A percentile compares a stretch with the other conserved stretches of the same genome.
Evolutionary conservation across 345 rosid species (phyloP).

Genomic region (Gossypium anomalum): DNA sequence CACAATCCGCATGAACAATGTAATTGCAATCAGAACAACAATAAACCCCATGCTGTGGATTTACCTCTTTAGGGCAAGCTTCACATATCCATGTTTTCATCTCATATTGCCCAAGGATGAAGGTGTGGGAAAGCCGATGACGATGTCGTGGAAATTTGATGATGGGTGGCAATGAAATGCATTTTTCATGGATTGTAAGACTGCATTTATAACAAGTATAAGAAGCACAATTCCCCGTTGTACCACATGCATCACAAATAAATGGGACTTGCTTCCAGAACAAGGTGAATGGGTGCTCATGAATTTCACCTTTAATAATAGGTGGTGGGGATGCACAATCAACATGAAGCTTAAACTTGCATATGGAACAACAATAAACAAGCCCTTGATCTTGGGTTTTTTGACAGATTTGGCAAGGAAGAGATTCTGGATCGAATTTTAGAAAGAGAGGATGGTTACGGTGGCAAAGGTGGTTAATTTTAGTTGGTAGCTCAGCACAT

Average conservation of each 20-base stretch:
- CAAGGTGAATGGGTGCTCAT: neutral
- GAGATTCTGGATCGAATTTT: neutral
- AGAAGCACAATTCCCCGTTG: neutral
- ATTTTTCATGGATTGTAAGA: neutral
- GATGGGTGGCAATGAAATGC: neutral
- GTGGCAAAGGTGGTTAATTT: neutral
- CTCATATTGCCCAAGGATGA: neutral
- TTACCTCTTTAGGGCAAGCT: neutral
- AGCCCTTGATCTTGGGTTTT: neutral
- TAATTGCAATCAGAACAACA: neutral
- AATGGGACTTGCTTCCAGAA: neutral
- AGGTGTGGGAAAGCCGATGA: neutral
- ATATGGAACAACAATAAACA: neutral
- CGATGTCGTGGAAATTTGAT: neutral
- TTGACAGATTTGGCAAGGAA: neutral
- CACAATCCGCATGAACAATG: neutral
- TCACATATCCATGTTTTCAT: neutral
- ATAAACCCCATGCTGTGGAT: neutral
- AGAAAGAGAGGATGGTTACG: neutral
- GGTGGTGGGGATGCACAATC: neutral
- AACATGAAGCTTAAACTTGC: neutral
- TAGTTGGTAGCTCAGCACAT: neutral
- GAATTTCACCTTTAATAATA: neutral
- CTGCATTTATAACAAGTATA: neutral
- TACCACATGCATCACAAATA: neutral